Evolutionary conservation across 768 basidiomycete species (phyloP).

Genomic region (Mycena galopus): DNA sequence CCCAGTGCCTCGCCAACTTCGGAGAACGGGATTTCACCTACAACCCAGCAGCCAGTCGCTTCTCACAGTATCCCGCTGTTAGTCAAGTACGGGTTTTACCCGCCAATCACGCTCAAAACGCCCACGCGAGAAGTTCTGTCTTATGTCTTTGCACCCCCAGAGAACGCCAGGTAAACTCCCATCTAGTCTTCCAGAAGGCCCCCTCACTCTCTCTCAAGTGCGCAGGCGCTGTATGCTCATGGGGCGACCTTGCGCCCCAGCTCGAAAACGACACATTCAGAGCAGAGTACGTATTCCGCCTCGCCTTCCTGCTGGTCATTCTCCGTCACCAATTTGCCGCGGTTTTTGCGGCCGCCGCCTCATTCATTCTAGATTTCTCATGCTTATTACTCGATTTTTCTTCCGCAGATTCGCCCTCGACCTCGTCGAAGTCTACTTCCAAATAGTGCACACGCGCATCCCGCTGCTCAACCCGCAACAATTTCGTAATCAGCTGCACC

Average conservation of each 20-base stretch:
- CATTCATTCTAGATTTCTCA: neutral
- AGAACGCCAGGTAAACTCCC: slow-evolving; percentile 58
- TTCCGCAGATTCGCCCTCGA: slow-evolving; percentile 86
- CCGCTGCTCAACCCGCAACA: slow-evolving; percentile 88
- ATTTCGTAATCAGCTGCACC: slow-evolving; percentile 79
- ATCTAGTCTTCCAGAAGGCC: slow-evolving; percentile 33
- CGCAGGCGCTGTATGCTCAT: slow-evolving; percentile 64
- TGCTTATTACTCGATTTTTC: slow-evolving; percentile 6
- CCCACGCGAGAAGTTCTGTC: slow-evolving; percentile 75
- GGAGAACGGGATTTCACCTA: slow-evolving; percentile 44
- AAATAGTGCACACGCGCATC: slow-evolving; percentile 89
- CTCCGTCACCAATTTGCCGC: slow-evolving; percentile 5
- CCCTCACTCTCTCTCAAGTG: slow-evolving; percentile 46
- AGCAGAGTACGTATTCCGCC: slow-evolving; percentile 79
- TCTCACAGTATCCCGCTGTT: slow-evolving; percentile 53
- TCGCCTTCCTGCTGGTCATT: slow-evolving; percentile 31
- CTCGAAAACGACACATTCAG: slow-evolving; percentile 81
- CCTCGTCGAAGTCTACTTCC: slow-evolving; percentile 95
- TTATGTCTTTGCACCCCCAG: slow-evolving; percentile 84
- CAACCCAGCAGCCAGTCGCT: slow-evolving; percentile 34
- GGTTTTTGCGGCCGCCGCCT: slow-evolving; percentile 22
- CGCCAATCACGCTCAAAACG: slow-evolving; percentile 68
- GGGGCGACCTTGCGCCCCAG: slow-evolving; percentile 82
- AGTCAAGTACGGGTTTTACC: slow-evolving; percentile 64
- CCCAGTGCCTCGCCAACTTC: slow-evolving; percentile 47